Base-by-base conservation (phyloP, 2,329 filamentous ascomycete species). In the Cercospora canescens region DNA sequence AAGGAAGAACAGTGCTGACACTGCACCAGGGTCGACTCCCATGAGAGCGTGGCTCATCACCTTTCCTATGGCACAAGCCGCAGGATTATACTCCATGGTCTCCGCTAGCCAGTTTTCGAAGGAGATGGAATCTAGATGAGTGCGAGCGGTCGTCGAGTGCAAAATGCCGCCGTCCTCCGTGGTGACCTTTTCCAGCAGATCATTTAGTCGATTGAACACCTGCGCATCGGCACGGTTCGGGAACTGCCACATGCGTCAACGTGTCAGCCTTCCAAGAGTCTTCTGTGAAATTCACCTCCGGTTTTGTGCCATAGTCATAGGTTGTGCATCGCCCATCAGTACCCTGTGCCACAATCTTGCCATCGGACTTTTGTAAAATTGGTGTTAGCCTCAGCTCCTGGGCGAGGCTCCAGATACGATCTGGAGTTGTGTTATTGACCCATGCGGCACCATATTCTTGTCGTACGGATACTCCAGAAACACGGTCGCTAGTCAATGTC, bases 371-470 rank as follows among this genome's bases (percentile, higher is more conserved):
- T 69, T 87, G 85, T 70, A 81, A 78, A 7, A 84, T 76, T 1
- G 83, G 64, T 28, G 83, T 79, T 0, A 82, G 69, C 0, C 79
- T 78, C 52, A 81, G 82, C 50, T 73, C 68, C 48, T 77, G 69
- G 0, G 78, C 79, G 6, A 85, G 73, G 0, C 71, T 75, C 67
- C 75, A 81, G 41, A 87, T 80, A 2, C 75, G 75, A 34, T 69
- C 76, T 67, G 88, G 85, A 56, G 80, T 84, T 1, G 76, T 81
- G 56, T 87, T 82, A 66, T 88, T 88, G 67, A 88, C 82, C 86
- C 86, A 88, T 0, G 84, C 84, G 0, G 85, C 86, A 1, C 86
- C 86, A 39, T 39, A 39, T 39, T 39, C 35, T 39, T 39, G 35
- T 39, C 35, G 35, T 8, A 39, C 16, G 8, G 8, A 8, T 0